Base-by-base conservation (phyloP, 2,329 filamentous ascomycete species). In the Stagonosporopsis chrysanthemi region DNA sequence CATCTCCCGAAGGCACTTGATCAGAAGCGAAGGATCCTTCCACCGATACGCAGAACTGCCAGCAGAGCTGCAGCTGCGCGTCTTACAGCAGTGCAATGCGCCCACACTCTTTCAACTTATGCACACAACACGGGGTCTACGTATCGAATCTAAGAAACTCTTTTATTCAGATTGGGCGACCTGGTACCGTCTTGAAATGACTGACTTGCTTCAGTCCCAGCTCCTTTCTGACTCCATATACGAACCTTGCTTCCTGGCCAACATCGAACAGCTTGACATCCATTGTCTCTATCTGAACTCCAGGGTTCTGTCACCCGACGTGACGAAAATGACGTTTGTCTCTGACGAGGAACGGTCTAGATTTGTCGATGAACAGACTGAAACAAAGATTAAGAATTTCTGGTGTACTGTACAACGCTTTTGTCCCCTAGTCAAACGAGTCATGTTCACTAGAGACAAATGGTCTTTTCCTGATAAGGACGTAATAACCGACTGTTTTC, bases 21-120 rank as follows among this genome's bases (percentile, higher is more conserved):
- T 3, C 40, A n/a, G 3, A 19, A 35, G 26, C 11, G 35, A 28
- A 24, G 15, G 14, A 2, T 35, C 19, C 4, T 51, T 51, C 39
- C 26, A 51, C 17, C 39, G 26, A 23, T 43, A 42, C 35, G 22
- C 26, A 14, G 39, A 39, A 38, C 12, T 63, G 23, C 58, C 58
- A 6, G 38, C 42, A 8, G 61, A 63, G 49, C 54, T 65, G 11
- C 60, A 65, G 46, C 41, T 42, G 31, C 35, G 50, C 22, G 31
- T 63, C 28, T 7, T 65, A 2, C 17, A 39, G 22, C 61, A 51
- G 8, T 65, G 61, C 40, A 24, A 58, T 36, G 22, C 23, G 23
- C 41, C 63, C 14, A 60, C 56, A 9, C 61, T 65, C 19, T 65
- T 63, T 24, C 56, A 54, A 42, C 54, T 65, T 17, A 65, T 65